Evolutionary conservation across 495 filamentous ascomycete species (phyloP), one percentile per base, ranked within the genome.

Genomic region (Xylaria cubensis): DNA sequence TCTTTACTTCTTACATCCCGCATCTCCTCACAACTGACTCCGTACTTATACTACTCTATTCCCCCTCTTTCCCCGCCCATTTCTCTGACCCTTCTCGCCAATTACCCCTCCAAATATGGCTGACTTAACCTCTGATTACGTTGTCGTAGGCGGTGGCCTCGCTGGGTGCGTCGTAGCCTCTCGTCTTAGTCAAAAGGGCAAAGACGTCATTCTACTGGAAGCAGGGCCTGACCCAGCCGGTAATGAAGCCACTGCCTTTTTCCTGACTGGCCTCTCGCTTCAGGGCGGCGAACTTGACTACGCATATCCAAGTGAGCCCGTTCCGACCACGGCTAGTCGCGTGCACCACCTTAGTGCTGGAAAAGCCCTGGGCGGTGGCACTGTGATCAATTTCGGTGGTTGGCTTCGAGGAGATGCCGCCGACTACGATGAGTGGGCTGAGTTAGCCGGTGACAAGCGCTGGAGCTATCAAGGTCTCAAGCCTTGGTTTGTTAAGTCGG

Each of bases 341-440:
- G 55, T 51, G 9, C 69, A 77, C 56, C 62, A 51, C 34, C 69
- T 78, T n/a, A 69, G 48, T 17, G 74, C 80, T 4, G 82, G 81
- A 13, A 83, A 85, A 58, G 80, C 70, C n/a, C 77, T 86, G 6
- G 74, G 76, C 2, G 83, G 84, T 69, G 74, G 65, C 19, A 79
- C 73, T 39, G 72, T 77, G 2, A 71, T 80, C 58, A 83, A 83
- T 72, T 81, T 76, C 48, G 80, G 76, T 21, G 74, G 62, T 10
- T 85, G 81, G 83, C 73, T 78, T 26, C 78, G 83, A 15, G 83
- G 79, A 9, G 77, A 80, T 70, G 74, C 74, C 17, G 66, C 39
- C 3, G 82, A 86, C 63, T 85, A 84, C 55, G 80, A 84, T 21
- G 73, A 73, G 19, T 85, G 84, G 84, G 83, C 74, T 42, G 61